These are phyloP conservation scores for Spizellomyces punctatus DNA, from an alignment of 192 early-diverging fungal species.

Conservation along the genomic window DNA sequence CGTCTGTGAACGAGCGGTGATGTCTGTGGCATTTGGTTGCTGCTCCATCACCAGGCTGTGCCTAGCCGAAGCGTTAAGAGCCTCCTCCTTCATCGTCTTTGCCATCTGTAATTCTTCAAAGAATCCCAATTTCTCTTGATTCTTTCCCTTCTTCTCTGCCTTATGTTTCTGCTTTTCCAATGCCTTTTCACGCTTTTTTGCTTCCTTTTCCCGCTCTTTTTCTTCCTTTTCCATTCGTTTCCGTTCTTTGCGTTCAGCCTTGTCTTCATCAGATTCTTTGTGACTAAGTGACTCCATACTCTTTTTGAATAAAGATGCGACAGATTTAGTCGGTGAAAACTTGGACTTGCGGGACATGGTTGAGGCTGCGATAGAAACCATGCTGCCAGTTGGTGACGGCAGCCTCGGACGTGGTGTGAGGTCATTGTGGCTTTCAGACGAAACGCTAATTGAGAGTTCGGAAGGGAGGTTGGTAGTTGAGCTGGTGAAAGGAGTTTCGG, in stretches of 20 bases:
- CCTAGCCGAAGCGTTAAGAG: background rate
- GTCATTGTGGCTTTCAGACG: background rate
- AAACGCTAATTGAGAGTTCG: background rate
- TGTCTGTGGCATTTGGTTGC: background rate
- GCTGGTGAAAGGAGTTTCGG: no score
- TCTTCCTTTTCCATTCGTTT: constrained; percentile 11
- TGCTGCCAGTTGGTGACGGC: constrained; percentile 8
- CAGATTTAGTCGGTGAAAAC: constrained; percentile 1
- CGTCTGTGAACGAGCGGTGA: background rate
- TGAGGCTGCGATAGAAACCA: constrained; percentile 1
- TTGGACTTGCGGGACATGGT: background rate
- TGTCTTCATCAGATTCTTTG: background rate
- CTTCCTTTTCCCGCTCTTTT: constrained; percentile 21
- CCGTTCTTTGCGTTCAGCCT: constrained; percentile 11
- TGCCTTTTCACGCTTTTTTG: background rate
- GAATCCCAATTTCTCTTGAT: background rate
- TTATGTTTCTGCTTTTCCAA: background rate
- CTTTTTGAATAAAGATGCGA: constrained; percentile 18
- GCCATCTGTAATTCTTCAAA: background rate
- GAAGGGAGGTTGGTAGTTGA: no score
- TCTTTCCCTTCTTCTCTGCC: constrained; percentile 9
- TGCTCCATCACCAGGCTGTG: background rate
- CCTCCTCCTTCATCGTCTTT: constrained; percentile 6
- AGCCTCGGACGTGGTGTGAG: background rate
- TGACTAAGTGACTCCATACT: constrained; percentile 2